Evolutionary conservation across 2,329 filamentous ascomycete species (phyloP), one percentile per base, ranked within the genome.

Genomic region (Bipolaris victoriae): DNA sequence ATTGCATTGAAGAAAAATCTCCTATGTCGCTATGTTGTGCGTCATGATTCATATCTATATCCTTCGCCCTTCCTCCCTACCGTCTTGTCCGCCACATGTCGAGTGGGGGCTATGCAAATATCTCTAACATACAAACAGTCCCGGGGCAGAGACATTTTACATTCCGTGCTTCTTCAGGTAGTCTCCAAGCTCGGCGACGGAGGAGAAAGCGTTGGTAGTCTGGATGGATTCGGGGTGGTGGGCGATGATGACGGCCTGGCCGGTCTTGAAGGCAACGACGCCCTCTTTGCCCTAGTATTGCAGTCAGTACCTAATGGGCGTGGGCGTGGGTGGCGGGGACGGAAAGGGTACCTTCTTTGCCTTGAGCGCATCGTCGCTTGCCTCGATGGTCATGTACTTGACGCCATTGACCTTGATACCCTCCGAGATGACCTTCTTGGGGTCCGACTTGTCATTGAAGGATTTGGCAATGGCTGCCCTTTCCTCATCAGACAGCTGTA

Each of bases 201-300:
- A 91, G 76, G 86, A 86, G 70, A 88, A 88, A 62, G 91, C 88
- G 77, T 89, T 88, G 75, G 91, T 88, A 50, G 90, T 90, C 76
- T 90, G 83, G 67, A 88, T 81, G 61, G 77, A 77, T 77, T 96
- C 91, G 66, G 83, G 84, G 84, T 98, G 92, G 83, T 97, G 92
- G 68, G 87, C 90, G 76, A 99, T 81, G 75, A 99, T 86, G 77
- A 98, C 88, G 68, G 92, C 91, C 80, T 96, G 89, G 73, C 84
- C 88, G 71, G 94, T 96, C 84, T 96, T 96, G 79, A 88, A 88
- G 70, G 95, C 86, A 74, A 89, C 83, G 71, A 97, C 80, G 65
- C 95, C 95, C 75, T 89, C 86, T 76, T 89, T 91, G 69, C 90
- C 92, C 88, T 91, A 62, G 53, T 46, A 11, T 49, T 2, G n/a